Conservation (phyloP, 441 rosid genomes). For the Bruguiera hainesii region DNA sequence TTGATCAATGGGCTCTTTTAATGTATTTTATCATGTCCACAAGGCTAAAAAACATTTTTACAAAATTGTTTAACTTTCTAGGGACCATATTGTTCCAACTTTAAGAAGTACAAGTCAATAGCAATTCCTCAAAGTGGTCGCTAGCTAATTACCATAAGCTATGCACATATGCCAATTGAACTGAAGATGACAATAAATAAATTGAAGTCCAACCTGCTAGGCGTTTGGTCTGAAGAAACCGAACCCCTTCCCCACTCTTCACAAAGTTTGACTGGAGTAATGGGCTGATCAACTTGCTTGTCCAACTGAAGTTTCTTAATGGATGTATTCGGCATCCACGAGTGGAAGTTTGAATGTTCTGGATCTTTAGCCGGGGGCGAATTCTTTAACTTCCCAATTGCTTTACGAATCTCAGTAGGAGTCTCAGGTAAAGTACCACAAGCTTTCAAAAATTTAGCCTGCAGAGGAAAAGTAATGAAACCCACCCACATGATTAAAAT, state of each 20-base stretch:
- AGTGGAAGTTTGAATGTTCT: conserved; percentile 40
- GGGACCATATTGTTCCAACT: neutral
- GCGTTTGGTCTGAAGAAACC: conserved; percentile 50
- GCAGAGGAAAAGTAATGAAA: neutral
- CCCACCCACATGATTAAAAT: neutral
- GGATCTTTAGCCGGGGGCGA: conserved; percentile 42
- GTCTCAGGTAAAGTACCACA: conserved; percentile 91
- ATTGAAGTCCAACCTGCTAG: conserved; percentile 54
- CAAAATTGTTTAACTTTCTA: neutral
- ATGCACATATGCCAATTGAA: neutral
- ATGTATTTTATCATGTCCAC: neutral
- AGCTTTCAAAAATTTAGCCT: conserved; percentile 93
- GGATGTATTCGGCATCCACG: conserved; percentile 61
- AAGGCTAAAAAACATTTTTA: neutral
- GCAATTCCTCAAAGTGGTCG: neutral
- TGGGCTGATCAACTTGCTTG: conserved; percentile 30
- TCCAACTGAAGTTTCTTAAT: conserved; percentile 26
- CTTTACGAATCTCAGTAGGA: conserved; percentile 77
- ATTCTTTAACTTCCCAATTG: conserved; percentile 37
- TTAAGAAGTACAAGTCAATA: neutral
- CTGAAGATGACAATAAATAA: neutral
- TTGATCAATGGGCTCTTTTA: too few species aligned
- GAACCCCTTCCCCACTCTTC: conserved; percentile 40
- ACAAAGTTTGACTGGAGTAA: conserved; percentile 41
- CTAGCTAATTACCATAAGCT: neutral